Percentiles rank a stretch among this genome's conserved stretches.
phyloP scores from a whole-genome alignment of 1,284 basidiomycete species.

The Ustilago tritici region DNA sequence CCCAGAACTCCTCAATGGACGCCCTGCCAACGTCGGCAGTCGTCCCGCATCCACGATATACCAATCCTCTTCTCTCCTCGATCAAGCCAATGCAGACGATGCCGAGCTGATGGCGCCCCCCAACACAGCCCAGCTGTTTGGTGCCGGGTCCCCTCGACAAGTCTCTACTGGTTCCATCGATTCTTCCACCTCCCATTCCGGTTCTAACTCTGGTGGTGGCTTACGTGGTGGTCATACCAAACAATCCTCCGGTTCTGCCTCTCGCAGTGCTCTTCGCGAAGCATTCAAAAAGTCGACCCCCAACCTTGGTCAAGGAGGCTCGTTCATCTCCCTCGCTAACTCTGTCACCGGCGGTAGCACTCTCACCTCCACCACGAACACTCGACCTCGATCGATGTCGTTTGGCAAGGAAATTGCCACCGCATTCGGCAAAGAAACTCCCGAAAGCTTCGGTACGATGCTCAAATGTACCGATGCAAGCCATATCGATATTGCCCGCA shows the following conservation, averaged over 20 bases:
- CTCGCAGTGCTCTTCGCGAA: conserved; percentile 33
- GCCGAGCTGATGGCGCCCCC: conserved; percentile 49
- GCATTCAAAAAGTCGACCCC: conserved; percentile 43
- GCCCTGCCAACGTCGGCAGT: conserved; percentile 2
- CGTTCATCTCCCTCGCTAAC: conserved; percentile 40
- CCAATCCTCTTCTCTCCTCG: conserved; percentile 20
- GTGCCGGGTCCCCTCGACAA: conserved; percentile 42
- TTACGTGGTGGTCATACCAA: conserved; percentile 14
- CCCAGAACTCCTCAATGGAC: conserved; percentile 34
- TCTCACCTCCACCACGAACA: neutral
- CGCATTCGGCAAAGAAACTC: conserved; percentile 42
- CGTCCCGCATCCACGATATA: conserved; percentile 27
- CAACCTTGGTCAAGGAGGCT: conserved; percentile 46
- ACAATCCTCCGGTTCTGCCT: conserved; percentile 15
- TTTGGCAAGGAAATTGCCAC: conserved; percentile 42
- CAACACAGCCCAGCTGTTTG: conserved; percentile 45
- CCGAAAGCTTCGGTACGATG: conserved; percentile 54
- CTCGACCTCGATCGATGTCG: conserved; percentile 37
- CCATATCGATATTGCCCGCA: conserved; percentile 43
- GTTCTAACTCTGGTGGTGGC: conserved; percentile 1
- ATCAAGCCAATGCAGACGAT: conserved; percentile 8
- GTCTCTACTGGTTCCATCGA: conserved; percentile 27
- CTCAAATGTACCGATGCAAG: conserved; percentile 53
- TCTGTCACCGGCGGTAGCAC: conserved; percentile 20
- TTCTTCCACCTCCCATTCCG: conserved; percentile 18